Percentiles rank a stretch among this genome's conserved stretches.
These are phyloP conservation scores for Claviceps digitariae DNA, from an alignment of 2,329 filamentous ascomycete genomes.

Conservation along the genomic window DNA sequence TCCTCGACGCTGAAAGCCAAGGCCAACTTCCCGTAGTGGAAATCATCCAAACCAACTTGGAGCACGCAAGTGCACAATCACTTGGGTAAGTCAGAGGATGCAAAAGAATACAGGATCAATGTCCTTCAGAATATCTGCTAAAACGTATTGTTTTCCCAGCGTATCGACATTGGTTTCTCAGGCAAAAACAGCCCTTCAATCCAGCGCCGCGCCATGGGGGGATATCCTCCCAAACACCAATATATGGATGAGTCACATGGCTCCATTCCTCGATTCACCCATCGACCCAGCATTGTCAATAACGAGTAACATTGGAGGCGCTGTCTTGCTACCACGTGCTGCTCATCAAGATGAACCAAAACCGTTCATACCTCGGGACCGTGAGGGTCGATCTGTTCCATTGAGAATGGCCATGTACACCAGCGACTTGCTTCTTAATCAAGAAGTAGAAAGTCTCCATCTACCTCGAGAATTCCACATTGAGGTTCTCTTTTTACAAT, in stretches of 20 bases:
- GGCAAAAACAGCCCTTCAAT: conserved; percentile 19
- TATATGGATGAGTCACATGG: conserved; percentile 54
- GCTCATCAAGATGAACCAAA: neutral
- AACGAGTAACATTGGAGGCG: conserved; percentile 58
- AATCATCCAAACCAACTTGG: conserved; percentile 43
- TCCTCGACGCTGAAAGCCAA: conserved; percentile 31
- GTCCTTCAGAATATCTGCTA: neutral
- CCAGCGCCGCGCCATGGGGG: conserved; percentile 16
- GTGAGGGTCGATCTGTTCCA: conserved; percentile 56
- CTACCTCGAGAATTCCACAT: conserved; percentile 29
- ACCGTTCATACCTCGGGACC: conserved; percentile 40
- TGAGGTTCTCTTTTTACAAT: conserved; percentile 38
- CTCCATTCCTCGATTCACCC: conserved; percentile 31
- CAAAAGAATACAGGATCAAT: neutral
- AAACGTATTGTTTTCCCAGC: conserved; percentile 13
- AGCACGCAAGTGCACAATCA: conserved; percentile 33
- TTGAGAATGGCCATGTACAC: conserved; percentile 65
- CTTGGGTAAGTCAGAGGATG: conserved; percentile 32
- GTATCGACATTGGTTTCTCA: conserved; percentile 41
- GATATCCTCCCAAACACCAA: conserved; percentile 49
- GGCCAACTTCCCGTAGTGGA: conserved; percentile 31
- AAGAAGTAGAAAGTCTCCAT: conserved; percentile 23
- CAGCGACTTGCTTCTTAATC: conserved; percentile 41
- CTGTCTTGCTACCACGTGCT: conserved; percentile 41
- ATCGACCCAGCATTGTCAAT: conserved; percentile 57